Evolutionary conservation across 371 early-diverging fungal species (phyloP).

Genomic region (Apophysomyces ossiformis): DNA sequence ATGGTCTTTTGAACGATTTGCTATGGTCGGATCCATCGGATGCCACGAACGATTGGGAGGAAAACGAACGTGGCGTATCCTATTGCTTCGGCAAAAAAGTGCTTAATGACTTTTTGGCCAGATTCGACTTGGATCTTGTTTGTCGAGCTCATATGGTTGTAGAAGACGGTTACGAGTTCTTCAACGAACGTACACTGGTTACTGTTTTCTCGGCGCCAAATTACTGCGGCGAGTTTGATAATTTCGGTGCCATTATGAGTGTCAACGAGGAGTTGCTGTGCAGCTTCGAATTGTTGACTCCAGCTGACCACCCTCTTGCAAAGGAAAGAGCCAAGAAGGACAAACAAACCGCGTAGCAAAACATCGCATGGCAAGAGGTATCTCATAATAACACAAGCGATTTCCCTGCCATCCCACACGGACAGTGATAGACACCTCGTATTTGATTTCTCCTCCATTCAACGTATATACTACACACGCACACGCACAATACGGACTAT

Average conservation of each 20-base stretch:
- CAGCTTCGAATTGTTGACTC: constrained; percentile 66
- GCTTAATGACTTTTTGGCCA: constrained; percentile 81
- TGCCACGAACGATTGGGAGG: constrained; percentile 86
- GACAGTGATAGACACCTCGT: not conserved
- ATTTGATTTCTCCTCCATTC: too few relatives aligned
- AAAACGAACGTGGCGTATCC: constrained; percentile 97
- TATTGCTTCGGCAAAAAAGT: constrained; percentile 93
- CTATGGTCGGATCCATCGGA: constrained; percentile 92
- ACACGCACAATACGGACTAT: too few relatives aligned
- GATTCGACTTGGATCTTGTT: constrained; percentile 90
- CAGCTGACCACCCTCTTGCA: constrained; percentile 29
- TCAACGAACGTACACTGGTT: constrained; percentile 91
- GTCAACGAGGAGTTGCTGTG: constrained; percentile 92
- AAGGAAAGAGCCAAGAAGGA: constrained; percentile 17
- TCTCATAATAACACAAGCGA: not conserved
- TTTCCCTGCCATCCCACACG: not conserved
- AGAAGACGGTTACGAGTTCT: constrained; percentile 99
- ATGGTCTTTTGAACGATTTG: constrained; percentile 81
- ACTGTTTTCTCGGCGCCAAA: constrained; percentile 98
- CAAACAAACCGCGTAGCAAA: constrained; percentile 5
- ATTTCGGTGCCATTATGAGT: constrained; percentile 93
- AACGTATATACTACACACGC: too few relatives aligned
- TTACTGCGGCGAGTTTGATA: constrained; percentile 98
- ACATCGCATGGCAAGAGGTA: not conserved
- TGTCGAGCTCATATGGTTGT: constrained; percentile 99